phyloP scores from a whole-genome alignment of 768 basidiomycete genomes.

The Stropharia rugosoannulata region DNA sequence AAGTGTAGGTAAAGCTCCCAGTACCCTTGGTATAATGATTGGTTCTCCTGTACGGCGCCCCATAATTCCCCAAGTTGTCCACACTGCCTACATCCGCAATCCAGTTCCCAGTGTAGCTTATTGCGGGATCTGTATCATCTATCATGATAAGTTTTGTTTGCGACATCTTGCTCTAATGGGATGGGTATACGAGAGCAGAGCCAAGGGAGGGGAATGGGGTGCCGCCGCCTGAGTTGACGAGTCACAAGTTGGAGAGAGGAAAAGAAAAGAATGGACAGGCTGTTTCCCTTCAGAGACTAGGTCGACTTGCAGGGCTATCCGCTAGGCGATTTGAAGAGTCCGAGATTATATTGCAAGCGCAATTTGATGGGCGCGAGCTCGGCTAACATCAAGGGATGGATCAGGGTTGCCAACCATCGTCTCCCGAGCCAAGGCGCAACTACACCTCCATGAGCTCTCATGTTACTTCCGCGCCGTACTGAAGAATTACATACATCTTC shows the following conservation, averaged over 20 bases:
- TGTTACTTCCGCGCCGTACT: no score
- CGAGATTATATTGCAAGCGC: no score
- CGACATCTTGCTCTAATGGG: conserved; percentile 3
- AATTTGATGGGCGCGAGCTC: no score
- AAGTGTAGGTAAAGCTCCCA: conserved; percentile 2
- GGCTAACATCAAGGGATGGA: no score
- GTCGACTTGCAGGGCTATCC: no score
- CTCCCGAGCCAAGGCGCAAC: no score
- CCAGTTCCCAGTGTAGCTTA: conserved; percentile 3
- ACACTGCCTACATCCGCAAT: conserved; percentile 3
- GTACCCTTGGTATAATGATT: neutral
- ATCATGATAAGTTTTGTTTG: neutral
- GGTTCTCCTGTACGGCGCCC: conserved; percentile 1
- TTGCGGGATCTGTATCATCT: conserved; percentile 4
- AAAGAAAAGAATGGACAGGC: neutral
- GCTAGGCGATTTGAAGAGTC: no score
- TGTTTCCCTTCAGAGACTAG: no score
- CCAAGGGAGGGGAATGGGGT: neutral
- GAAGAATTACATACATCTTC: no score
- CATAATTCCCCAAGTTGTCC: conserved; percentile 6
- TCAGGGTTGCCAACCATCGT: no score
- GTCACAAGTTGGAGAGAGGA: neutral
- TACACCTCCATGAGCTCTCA: no score
- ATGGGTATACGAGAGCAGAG: neutral
- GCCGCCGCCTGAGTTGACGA: neutral